These are phyloP conservation scores for Ministeria vibrans DNA, from an alignment of 78 protist species.

Conservation along the genomic window DNA sequence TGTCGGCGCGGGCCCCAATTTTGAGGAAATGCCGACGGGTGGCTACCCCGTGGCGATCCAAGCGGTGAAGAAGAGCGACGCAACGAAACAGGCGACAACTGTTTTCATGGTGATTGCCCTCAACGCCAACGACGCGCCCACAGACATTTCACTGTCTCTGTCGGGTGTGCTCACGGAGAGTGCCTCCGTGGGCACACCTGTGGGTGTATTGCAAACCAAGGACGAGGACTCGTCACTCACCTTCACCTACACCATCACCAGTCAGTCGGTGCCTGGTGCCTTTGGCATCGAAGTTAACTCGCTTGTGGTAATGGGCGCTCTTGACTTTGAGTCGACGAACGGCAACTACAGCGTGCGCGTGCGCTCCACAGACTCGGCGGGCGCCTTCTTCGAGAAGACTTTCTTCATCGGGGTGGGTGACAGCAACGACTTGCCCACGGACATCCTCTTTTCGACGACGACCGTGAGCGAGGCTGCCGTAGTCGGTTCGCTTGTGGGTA, in stretches of 20 bases:
- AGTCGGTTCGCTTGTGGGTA: neutral
- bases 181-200: neutral
- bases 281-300: neutral
- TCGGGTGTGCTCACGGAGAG: neutral
- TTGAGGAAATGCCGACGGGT: no score
- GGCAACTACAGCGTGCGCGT: neutral
- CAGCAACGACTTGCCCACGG: neutral
- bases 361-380: neutral
- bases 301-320: neutral
- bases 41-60: no score
- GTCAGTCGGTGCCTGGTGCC: neutral
- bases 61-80: no score
- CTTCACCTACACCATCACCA: neutral
- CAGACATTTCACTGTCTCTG: neutral
- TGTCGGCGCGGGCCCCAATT: no score
- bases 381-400: neutral
- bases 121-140: neutral
- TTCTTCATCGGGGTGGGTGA: neutral
- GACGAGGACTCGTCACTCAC: neutral
- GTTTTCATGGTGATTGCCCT: no score
- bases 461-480: neutral
- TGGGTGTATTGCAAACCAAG: neutral
- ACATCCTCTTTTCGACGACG: neutral
- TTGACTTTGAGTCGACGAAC: conserved; percentile 5
- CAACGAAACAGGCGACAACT: no score